Conservation (phyloP, 78 protist genomes). For the Dictyostelium citrinum region DNA sequence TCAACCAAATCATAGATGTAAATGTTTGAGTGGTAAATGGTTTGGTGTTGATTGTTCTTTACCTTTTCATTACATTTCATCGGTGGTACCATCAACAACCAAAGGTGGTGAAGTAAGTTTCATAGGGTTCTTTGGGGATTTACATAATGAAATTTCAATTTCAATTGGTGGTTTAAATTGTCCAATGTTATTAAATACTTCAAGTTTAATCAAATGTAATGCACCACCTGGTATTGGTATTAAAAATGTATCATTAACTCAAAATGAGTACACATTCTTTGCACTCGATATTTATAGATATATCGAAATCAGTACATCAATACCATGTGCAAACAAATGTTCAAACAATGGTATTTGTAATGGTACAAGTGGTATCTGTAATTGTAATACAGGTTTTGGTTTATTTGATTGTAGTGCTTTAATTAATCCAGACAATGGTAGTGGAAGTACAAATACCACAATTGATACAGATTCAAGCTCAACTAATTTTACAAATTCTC, state of each 20-base stretch:
- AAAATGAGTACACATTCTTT: neutral
- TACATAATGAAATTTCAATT: neutral
- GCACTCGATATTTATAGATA: neutral
- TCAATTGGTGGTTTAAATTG: neutral
- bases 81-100: neutral
- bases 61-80: neutral
- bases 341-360: neutral
- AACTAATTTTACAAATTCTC: neutral
- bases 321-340: neutral
- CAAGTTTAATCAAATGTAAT: neutral
- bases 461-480: neutral
- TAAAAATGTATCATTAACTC: neutral
- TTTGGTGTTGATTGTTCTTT: neutral
- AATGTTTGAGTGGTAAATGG: neutral
- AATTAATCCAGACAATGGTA: neutral
- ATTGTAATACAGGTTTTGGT: neutral
- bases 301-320: neutral
- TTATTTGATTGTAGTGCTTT: neutral
- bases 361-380: neutral
- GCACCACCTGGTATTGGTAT: neutral
- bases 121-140: neutral
- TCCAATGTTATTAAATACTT: neutral
- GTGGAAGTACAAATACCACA: neutral
- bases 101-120: neutral
- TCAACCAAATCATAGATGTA: neutral